Conservation (phyloP, 139 green algal genomes). For the Picochlorum sp. region DNA sequence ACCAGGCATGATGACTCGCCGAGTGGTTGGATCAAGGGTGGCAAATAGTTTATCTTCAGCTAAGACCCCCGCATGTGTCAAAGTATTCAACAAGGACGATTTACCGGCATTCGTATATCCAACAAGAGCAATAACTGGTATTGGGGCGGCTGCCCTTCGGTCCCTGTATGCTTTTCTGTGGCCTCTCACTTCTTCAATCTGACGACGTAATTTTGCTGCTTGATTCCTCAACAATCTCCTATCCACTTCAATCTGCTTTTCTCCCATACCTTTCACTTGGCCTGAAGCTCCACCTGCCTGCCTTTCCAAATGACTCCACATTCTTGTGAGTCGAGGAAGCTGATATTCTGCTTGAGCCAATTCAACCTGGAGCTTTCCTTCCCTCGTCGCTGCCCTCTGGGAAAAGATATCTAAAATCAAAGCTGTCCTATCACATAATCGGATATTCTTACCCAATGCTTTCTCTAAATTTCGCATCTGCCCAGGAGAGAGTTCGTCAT, state of each 20-base stretch:
- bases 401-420: slow-evolving; percentile 98
- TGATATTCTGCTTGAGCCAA: slow-evolving; percentile 91
- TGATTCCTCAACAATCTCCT: slow-evolving; percentile 70
- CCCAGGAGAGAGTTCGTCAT: slow-evolving; percentile 85
- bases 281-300: slow-evolving; percentile 63
- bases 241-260: slow-evolving; percentile 99
- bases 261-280: slow-evolving; percentile 77
- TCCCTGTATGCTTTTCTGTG: slow-evolving; percentile 64
- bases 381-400: slow-evolving; percentile 79
- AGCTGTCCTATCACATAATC: slow-evolving; percentile 87
- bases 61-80: slow-evolving; percentile 60
- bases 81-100: slow-evolving; percentile 64
- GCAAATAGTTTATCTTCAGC: slow-evolving; percentile 96
- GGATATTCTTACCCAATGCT: slow-evolving; percentile 38
- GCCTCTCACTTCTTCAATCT: slow-evolving; percentile 61
- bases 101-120: slow-evolving; percentile 96
- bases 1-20: slow-evolving; percentile 60
- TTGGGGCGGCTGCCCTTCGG: slow-evolving; percentile 42
- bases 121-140: slow-evolving; percentile 83
- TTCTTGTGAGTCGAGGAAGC: slow-evolving; percentile 86
- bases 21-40: slow-evolving; percentile 94
- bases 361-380: slow-evolving; percentile 95
- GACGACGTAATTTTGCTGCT: slow-evolving; percentile 40
- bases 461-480: slow-evolving; percentile 81
- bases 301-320: slow-evolving; percentile 96